A percentile compares a stretch with the other conserved stretches of the same genome.
Conservation (phyloP, 495 filamentous ascomycete genomes). For the Podospora australis region DNA sequence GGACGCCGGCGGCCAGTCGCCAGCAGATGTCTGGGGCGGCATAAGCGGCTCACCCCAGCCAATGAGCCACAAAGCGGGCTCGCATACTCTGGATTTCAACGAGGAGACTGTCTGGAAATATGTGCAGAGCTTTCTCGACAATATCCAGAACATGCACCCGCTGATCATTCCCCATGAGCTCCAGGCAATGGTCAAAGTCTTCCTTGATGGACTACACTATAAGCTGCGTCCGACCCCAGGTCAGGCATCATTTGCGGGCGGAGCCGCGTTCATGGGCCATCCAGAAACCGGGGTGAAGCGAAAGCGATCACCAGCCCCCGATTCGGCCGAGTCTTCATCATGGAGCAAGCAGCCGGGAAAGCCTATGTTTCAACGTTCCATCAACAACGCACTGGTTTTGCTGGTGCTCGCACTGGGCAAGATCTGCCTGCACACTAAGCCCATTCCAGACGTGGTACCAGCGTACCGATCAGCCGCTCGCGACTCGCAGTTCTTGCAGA, state of each 20-base stretch:
- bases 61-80: conserved; percentile 37
- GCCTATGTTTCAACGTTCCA: conserved; percentile 48
- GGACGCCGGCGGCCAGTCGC: conserved; percentile 44
- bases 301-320: conserved; percentile 46
- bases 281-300: conserved; percentile 51
- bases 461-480: conserved; percentile 34
- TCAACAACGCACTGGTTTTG: conserved; percentile 70
- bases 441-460: conserved; percentile 53
- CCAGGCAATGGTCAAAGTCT: conserved; percentile 42
- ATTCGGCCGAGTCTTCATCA: conserved; percentile 24
- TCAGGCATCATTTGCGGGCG: conserved; percentile 26
- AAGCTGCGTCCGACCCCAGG: conserved; percentile 14
- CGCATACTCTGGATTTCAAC: conserved; percentile 56
- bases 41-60: conserved; percentile 38
- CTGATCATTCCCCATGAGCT: conserved; percentile 56
- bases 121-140: conserved; percentile 62
- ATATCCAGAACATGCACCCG: conserved; percentile 87
- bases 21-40: conserved; percentile 42
- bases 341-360: conserved; percentile 33
- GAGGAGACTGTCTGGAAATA: conserved; percentile 54
- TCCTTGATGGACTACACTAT: conserved; percentile 37
- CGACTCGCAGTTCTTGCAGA: conserved; percentile 41
- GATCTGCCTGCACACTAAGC: conserved; percentile 60
- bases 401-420: conserved; percentile 81
- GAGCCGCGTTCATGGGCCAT: conserved; percentile 20